phyloP scores from a whole-genome alignment of 371 early-diverging fungal species.

The Mucor sp. region DNA sequence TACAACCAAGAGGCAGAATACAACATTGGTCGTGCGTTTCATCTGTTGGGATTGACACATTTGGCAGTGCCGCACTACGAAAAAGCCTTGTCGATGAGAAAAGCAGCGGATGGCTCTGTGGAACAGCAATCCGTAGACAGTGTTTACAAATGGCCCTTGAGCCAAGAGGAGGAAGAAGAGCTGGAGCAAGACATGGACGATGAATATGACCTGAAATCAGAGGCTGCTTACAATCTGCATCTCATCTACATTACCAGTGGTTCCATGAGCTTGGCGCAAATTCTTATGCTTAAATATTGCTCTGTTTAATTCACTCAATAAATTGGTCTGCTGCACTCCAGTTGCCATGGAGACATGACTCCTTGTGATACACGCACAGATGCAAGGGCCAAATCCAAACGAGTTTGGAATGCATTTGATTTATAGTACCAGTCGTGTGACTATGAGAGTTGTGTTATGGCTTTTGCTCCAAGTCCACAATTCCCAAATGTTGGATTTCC shows the following conservation, averaged over 20 bases:
- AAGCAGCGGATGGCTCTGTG: slow-evolving; percentile 29
- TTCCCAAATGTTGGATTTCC: not conserved
- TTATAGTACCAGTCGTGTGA: not conserved
- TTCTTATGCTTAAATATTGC: slow-evolving; percentile 65
- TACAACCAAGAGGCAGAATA: slow-evolving; percentile 77
- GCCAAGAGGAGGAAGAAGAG: slow-evolving; percentile 14
- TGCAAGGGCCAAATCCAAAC: not conserved
- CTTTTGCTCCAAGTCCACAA: not conserved
- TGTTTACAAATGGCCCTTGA: slow-evolving; percentile 30
- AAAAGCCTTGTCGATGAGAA: slow-evolving; percentile 64
- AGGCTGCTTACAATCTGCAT: slow-evolving; percentile 83
- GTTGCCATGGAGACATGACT: not conserved
- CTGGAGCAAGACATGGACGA: slow-evolving; percentile 45
- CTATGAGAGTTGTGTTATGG: not conserved
- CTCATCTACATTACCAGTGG: slow-evolving; percentile 75
- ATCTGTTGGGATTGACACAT: slow-evolving; percentile 77
- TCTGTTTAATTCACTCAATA: slow-evolving; percentile 40
- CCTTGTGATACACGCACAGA: not conserved
- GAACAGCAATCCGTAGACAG: slow-evolving; percentile 18
- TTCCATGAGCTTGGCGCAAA: slow-evolving; percentile 68
- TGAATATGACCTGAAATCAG: slow-evolving; percentile 54
- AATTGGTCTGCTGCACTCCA: not conserved
- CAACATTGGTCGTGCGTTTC: slow-evolving; percentile 87
- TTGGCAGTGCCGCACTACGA: slow-evolving; percentile 85
- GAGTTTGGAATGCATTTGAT: not conserved